Base-by-base conservation (phyloP, 495 filamentous ascomycete genomes). In the Talaromyces ruber region DNA sequence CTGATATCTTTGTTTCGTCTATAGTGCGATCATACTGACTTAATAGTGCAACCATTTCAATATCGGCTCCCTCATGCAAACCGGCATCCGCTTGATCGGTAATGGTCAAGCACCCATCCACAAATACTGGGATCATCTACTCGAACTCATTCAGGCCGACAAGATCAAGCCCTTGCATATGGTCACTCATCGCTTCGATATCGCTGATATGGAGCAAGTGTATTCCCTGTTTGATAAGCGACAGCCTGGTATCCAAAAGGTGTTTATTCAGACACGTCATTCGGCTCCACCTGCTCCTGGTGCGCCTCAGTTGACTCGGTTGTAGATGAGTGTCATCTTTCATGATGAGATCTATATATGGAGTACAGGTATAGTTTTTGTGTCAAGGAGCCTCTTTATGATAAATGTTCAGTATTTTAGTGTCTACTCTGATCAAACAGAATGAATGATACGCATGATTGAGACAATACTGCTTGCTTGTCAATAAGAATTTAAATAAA, bases 21-120 rank as follows among this genome's bases (percentile, higher is more conserved):
- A 55, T 60, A 18, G 11, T 59, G 0, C 14, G 18, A 30, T n/a
- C n/a, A n/a, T 58, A 37, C 37, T 51, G 22, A 39, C 21, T 29
- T 8, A n/a, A 2, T 59, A 89, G 85, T 89, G 87, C 5, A 93
- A 86, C 65, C 87, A 92, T 64, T 91, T 93, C 80, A 90, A 90
- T 66, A 86, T 95, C 66, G 90, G 92, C 29, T 82, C 90, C 1
- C 67, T 96, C 21, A 97, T 96, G 92, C 85, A 96, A 72, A 86
- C 88, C 53, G 91, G 92, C 28, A 86, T 96, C 64, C 84, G 85
- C 1, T 79, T 96, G 16, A 88, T 89, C 62, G 90, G 92, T 51
- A 91, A 91, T 68, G 91, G 92, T 3, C 92, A 96, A 70, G 88
- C 89, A 0, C 91, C 89, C 0, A 90, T 95, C 5, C 90, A 93